Conservation (phyloP, 2,329 filamentous ascomycete genomes). For the Neonectria faginata region DNA sequence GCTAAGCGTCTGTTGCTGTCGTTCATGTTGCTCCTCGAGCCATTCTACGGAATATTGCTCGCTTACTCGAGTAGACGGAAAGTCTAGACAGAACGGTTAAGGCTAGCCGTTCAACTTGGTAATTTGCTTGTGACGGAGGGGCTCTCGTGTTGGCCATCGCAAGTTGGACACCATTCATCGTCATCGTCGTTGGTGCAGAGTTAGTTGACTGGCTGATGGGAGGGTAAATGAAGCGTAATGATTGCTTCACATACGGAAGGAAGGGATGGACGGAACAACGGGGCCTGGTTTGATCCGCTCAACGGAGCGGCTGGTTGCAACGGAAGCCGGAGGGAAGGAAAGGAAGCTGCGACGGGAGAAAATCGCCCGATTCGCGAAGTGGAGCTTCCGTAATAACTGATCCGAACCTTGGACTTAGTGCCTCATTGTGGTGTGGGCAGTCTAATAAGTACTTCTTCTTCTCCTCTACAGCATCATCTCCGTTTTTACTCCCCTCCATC, state of each 20-base stretch:
- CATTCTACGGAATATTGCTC: neutral
- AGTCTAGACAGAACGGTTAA: neutral
- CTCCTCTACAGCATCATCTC: neutral
- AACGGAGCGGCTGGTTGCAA: slow-evolving; percentile 9
- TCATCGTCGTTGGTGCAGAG: neutral
- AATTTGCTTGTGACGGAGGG: slow-evolving; percentile 1
- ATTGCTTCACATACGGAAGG: slow-evolving; percentile 7
- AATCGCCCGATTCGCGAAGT: slow-evolving; percentile 35
- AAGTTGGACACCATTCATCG: neutral
- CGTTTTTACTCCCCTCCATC: neutral
- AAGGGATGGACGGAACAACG: slow-evolving; percentile 6
- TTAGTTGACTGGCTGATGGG: neutral
- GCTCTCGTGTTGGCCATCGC: neutral
- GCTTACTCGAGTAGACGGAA: neutral
- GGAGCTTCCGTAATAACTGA: slow-evolving; percentile 17
- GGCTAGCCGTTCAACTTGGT: neutral
- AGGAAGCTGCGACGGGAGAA: slow-evolving; percentile 26
- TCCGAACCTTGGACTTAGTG: neutral
- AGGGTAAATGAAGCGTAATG: neutral
- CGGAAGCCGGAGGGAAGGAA: slow-evolving; percentile 33
- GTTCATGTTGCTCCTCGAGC: neutral
- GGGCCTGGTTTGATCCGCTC: slow-evolving; percentile 18
- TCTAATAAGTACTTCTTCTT: neutral
- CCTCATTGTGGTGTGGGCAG: neutral
- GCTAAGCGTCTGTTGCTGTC: neutral